Evolutionary conservation across 140 eudicot genomes (phyloP), one percentile per base, ranked within the genome.

Genomic region (Ambrosia hybrid): DNA sequence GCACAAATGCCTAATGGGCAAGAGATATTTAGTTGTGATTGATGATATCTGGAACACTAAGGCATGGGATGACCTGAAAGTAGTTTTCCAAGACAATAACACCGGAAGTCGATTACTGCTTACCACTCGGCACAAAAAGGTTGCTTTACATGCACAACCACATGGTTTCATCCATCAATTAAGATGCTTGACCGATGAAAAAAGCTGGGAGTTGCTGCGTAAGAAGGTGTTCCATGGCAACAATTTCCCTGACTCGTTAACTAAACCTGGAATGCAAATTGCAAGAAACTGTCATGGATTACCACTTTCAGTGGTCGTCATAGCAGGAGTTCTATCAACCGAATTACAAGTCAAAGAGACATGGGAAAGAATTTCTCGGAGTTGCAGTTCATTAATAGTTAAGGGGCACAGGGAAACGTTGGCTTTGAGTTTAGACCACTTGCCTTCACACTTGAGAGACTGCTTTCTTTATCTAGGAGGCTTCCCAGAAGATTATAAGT

Each of bases 41-140:
- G 89, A 85, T 78, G 89, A 85, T 55, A 63, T 85, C 14, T 85
- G 86, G 89, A 60, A 71, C 14, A 63, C 1, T 3, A n/a, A 64
- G 15, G 84, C 73, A 0, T 76, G 81, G 80, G 76, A 78, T 36
- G 80, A 76, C 5, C 6, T 85, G 12, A 57, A 53, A 75, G 21
- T 43, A 2, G 72, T 51, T 5, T 72, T 85, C 33, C 81, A 82
- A 0, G 5, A 49, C 12, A 39, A 51, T 4, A 57, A 62, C 51
- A 67, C 17, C 5, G 79, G 81, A 8, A 85, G 90, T 71, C 63
- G 80, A 39, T 59, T 85, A 65, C 37, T 85, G 12, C 38, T 85
- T 41, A 76, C 90, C 1, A 82, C 73, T 37, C 84, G 83, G 2
- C 58, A 43, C 17, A 58, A 4, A 3, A 76, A 81, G 7, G 69